phyloP scores from a whole-genome alignment of 306 rosid genomes.

The Calophaca sinica region DNA sequence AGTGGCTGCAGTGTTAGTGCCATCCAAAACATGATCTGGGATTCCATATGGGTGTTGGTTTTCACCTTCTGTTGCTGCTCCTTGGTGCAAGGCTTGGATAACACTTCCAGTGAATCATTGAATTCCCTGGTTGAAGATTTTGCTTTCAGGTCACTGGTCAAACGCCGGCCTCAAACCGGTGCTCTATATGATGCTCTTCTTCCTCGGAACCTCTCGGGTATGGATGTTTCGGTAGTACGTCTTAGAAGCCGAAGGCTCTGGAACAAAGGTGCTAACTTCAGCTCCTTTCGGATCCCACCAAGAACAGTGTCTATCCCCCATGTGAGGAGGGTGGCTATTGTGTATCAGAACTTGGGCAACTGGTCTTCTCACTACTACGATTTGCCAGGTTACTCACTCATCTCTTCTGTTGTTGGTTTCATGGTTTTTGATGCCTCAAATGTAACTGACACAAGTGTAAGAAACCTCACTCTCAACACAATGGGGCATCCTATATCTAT shows the following conservation, averaged over 20 bases:
- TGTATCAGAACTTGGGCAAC: constrained; percentile 76
- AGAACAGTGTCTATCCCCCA: constrained; percentile 74
- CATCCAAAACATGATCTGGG: constrained; percentile 50
- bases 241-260: constrained; percentile 77
- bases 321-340: constrained; percentile 75
- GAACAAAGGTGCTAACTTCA: constrained; percentile 76
- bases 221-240: constrained; percentile 68
- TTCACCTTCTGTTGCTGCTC: constrained; percentile 53
- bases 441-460: constrained; percentile 48
- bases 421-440: constrained; percentile 82
- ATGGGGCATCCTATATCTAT: constrained; percentile 67
- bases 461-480: constrained; percentile 62
- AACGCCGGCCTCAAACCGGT: constrained; percentile 72
- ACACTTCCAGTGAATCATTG: constrained; percentile 54
- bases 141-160: constrained; percentile 59
- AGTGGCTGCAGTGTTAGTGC: constrained; percentile 21
- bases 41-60: constrained; percentile 47
- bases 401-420: constrained; percentile 78
- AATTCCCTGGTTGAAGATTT: constrained; percentile 64
- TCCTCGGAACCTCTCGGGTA: constrained; percentile 73
- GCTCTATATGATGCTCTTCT: constrained; percentile 63
- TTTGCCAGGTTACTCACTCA: constrained; percentile 67
- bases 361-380: constrained; percentile 70
- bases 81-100: constrained; percentile 52
- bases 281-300: constrained; percentile 73